Evolutionary conservation across 345 rosid species (phyloP), one percentile per base, ranked within the genome.

Genomic region (Hirschfeldia incana): DNA sequence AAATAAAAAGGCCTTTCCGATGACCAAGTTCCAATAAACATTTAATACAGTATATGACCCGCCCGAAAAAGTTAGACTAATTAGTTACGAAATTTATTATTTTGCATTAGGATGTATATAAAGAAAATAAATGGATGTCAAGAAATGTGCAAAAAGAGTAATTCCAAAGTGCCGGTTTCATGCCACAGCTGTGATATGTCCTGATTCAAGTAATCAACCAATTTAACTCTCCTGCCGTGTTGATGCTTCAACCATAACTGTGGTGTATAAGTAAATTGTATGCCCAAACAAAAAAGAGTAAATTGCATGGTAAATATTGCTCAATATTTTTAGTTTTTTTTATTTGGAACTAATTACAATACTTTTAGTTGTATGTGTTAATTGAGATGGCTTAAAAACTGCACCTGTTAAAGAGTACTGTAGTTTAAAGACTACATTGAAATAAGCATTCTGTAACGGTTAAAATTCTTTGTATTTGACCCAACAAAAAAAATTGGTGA

Each of bases 181-280:
- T 57, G 74, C 62, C 64, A 73, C 74, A 79, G 78, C 78, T 73
- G 74, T 73, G 58, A 49, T 6, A 65, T 78, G 82, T 67, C 82
- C 1, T 67, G 44, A 49, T 79, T 73, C 82, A 79, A 67, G 6
- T 73, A 32, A 78, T 78, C 78, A 16, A 60, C 74, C 60, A 29
- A 72, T 72, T 30, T 57, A 53, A 78, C 69, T 44, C 68, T 10
- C 36, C 28, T 53, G 3, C 9, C 46, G 2, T 32, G 21, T 65
- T 59, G 36, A 16, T 78, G 61, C 66, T 55, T 78, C 76, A 39
- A 29, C 81, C 76, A 70, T 53, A 33, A 29, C n/a, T 69, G 60
- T 51, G 57, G 16, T 46, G 57, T 51, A 15, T 51, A 51, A 46
- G 16, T 51, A 51, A 51, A 51, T 51, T 5, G 57, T n/a, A 51